Evolutionary conservation across 768 basidiomycete genomes (phyloP).

Genomic region (Daedaleopsis nitida): DNA sequence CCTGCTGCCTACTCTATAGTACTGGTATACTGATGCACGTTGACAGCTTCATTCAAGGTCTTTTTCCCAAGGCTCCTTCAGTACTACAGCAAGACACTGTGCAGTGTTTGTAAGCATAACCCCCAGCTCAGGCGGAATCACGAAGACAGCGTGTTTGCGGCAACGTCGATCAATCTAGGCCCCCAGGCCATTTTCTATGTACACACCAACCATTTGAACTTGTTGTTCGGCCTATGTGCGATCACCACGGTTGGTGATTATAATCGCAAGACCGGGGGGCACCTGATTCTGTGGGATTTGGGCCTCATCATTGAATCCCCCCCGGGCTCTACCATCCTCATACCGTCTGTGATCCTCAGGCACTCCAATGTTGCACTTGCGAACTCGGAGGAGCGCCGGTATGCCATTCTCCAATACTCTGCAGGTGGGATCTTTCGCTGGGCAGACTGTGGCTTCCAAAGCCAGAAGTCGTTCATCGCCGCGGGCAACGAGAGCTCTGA

Average conservation of each 20-base stretch:
- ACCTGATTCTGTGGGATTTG: constrained; percentile 20
- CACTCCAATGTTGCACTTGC: constrained; percentile 20
- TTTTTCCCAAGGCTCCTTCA: no score
- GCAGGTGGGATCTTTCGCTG: constrained; percentile 15
- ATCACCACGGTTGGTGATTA: constrained; percentile 20
- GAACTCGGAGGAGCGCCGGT: neutral
- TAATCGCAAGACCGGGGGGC: constrained; percentile 18
- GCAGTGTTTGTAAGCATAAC: neutral
- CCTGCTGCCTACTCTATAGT: no score
- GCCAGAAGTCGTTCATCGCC: no score
- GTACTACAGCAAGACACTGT: neutral
- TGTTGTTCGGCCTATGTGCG: constrained; percentile 13
- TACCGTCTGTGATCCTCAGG: constrained; percentile 23
- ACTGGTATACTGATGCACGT: no score
- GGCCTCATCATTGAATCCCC: constrained; percentile 26
- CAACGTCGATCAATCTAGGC: constrained; percentile 6
- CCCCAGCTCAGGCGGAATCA: neutral
- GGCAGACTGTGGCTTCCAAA: constrained; percentile 2
- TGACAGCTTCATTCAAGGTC: no score
- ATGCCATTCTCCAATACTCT: constrained; percentile 12
- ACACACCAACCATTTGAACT: constrained; percentile 12
- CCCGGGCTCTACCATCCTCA: constrained; percentile 18
- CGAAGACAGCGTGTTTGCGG: neutral
- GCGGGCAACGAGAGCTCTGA: no score
- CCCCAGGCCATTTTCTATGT: neutral